phyloP scores from a whole-genome alignment of 2,329 filamentous ascomycete genomes.

The Paecilomyces sp. region DNA sequence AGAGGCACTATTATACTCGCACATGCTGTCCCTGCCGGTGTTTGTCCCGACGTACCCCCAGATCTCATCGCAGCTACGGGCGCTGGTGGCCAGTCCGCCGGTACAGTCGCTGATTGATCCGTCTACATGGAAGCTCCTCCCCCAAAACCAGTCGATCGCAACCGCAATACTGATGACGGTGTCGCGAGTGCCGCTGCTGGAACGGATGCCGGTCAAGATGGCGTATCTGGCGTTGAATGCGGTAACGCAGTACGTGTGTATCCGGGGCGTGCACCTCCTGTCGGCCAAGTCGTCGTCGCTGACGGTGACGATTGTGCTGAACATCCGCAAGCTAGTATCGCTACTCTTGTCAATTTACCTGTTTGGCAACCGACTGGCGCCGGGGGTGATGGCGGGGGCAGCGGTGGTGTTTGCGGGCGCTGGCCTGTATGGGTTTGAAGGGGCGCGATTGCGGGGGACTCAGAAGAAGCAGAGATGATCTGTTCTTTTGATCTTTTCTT shows the following conservation, averaged over 20 bases:
- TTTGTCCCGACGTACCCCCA: constrained; percentile 32
- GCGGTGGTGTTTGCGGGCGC: constrained; percentile 82
- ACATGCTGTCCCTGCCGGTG: constrained; percentile 42
- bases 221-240: constrained; percentile 47
- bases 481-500: neutral
- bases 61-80: constrained; percentile 27
- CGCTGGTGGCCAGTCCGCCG: constrained; percentile 26
- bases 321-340: constrained; percentile 89
- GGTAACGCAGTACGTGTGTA: constrained; percentile 87
- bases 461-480: neutral
- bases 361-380: constrained; percentile 77
- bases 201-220: constrained; percentile 26
- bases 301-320: constrained; percentile 93
- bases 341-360: constrained; percentile 86
- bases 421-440: constrained; percentile 80
- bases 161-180: constrained; percentile 25
- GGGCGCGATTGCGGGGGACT: constrained; percentile 25
- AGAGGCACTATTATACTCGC: constrained; percentile 93
- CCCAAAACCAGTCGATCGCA: constrained; percentile 37
- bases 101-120: constrained; percentile 12
- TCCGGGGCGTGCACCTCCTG: constrained; percentile 90
- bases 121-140: too few species aligned
- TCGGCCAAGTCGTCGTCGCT: constrained; percentile 82
- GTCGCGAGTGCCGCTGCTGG: constrained; percentile 14
- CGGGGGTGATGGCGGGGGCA: constrained; percentile 73